A percentile compares a stretch with the other conserved stretches of the same genome.
Evolutionary conservation across 768 basidiomycete genomes (phyloP).

Genomic region (Leucosporidium scottii): DNA sequence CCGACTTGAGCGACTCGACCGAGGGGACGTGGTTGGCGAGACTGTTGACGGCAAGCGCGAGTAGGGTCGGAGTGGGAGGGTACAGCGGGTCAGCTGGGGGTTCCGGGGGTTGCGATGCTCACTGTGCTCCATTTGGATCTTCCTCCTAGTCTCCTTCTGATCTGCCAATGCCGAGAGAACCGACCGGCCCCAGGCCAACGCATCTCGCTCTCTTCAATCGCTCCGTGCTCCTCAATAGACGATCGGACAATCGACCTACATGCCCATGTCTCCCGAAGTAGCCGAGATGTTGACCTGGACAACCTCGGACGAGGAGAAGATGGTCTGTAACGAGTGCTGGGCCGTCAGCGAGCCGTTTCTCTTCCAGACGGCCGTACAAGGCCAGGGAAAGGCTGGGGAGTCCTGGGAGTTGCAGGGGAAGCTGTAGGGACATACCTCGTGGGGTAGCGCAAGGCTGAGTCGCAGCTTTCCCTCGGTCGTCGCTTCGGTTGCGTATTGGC

Average conservation of each 20-base stretch:
- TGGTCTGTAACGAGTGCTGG: conserved; percentile 52
- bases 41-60: conserved; percentile 6
- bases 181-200: too few relatives aligned
- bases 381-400: conserved; percentile 1
- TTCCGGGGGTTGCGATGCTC: too few relatives aligned
- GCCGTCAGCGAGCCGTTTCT: neutral
- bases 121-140: neutral
- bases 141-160: neutral
- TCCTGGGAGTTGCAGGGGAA: neutral
- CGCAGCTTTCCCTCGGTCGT: conserved; percentile 65
- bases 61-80: neutral
- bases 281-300: conserved; percentile 93
- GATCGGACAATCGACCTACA: conserved; percentile 41
- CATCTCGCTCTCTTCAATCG: neutral
- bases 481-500: conserved; percentile 61
- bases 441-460: conserved; percentile 87
- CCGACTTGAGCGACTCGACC: conserved; percentile 90
- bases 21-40: conserved; percentile 97
- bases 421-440: conserved; percentile 60
- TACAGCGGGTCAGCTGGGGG: neutral
- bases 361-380: too few relatives aligned
- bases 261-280: conserved; percentile 96
- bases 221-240: neutral
- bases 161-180: too few relatives aligned
- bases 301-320: conserved; percentile 85